Evolutionary conservation across 2,329 filamentous ascomycete genomes (phyloP).

Genomic region (Chrysoporthe puriensis): DNA sequence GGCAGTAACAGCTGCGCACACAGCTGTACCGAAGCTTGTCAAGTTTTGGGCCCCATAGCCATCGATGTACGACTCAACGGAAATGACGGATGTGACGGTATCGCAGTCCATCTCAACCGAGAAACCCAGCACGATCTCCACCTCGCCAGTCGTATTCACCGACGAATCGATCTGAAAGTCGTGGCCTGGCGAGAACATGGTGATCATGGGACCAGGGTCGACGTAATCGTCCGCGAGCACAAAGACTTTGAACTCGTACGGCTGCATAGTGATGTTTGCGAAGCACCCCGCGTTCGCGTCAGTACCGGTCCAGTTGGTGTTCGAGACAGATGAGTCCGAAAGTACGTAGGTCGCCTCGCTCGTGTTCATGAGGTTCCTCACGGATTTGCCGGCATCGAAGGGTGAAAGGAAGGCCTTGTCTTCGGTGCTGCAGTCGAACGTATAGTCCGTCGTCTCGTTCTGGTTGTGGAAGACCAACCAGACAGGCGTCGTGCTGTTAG

Average conservation of each 20-base stretch:
- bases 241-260: constrained; percentile 62
- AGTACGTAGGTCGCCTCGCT: constrained; percentile 47
- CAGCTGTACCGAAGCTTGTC: constrained; percentile 12
- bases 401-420: constrained; percentile 58
- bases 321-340: constrained; percentile 44
- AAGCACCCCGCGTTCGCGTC: constrained; percentile 50
- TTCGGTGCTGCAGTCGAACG: constrained; percentile 41
- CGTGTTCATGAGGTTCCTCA: constrained; percentile 59
- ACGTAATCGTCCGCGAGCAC: constrained; percentile 57
- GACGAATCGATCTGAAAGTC: constrained; percentile 54
- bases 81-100: constrained; percentile 51
- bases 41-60: constrained; percentile 25
- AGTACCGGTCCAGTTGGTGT: constrained; percentile 27
- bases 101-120: constrained; percentile 63
- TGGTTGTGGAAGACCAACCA: constrained; percentile 55
- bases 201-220: constrained; percentile 58
- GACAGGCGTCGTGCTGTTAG: constrained; percentile 49
- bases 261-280: constrained; percentile 51
- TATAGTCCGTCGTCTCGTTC: constrained; percentile 53
- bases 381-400: constrained; percentile 55
- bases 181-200: constrained; percentile 62
- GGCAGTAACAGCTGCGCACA: constrained; percentile 18
- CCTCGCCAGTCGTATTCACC: constrained; percentile 36
- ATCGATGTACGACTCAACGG: constrained; percentile 56
- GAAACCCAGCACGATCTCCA: constrained; percentile 57